Evolutionary conservation across 2,329 filamentous ascomycete genomes (phyloP), one percentile per base, ranked within the genome.

Genomic region (Fusarium concolor): DNA sequence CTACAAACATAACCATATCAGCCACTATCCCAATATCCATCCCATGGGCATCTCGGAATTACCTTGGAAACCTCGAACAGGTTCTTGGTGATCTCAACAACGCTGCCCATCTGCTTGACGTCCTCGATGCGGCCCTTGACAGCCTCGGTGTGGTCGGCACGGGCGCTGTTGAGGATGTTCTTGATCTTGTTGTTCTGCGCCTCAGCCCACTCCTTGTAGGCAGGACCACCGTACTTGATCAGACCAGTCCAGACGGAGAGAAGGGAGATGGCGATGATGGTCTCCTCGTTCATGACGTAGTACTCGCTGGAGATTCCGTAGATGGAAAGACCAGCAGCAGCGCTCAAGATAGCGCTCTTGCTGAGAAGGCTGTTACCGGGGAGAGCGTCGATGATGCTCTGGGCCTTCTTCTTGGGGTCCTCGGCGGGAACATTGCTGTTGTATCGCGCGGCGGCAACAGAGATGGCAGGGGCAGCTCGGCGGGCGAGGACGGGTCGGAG

Each of bases 281-380:
- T 92, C 87, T 99, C 96, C 88, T 99, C 96, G 86, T 99, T 99
- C 84, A 99, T 88, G 80, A 99, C 94, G 84, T 97, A 98, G 87
- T 98, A 94, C 89, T 99, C 96, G 85, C 97, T 99, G 90, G 92
- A 96, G 84, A 99, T 94, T 78, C 94, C 96, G 80, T 96, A 97
- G 81, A 97, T 88, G 77, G 92, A 94, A 76, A 97, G 83, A 84
- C 92, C 95, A 77, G 96, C 93, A 71, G 91, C 91, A 76, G 93
- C 94, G 79, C 95, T 98, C 77, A 99, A 91, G 80, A 97, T 95
- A 78, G 96, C 96, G 75, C 93, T 94, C 91, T 99, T 99, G 83
- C 93, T 96, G 79, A 97, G 85, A 71, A 97, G 86, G 79, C 88
- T 95, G 88, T 89, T 97, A 76, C 96, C 96, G 77, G 96, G 96